phyloP scores from a whole-genome alignment of 2,329 filamentous ascomycete genomes.

The Simplicillium sp. region DNA sequence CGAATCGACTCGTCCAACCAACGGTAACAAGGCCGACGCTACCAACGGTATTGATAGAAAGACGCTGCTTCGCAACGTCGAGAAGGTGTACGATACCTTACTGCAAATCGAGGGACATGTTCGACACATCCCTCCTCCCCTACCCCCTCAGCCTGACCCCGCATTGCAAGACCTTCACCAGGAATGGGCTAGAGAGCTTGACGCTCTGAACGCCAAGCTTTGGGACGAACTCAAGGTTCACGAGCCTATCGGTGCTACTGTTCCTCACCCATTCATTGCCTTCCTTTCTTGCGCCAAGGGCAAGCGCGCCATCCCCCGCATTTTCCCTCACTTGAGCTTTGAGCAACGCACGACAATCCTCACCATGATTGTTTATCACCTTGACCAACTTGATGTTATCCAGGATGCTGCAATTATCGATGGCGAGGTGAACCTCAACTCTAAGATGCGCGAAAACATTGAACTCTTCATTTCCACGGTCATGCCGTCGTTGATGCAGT shows the following conservation, averaged over 20 bases:
- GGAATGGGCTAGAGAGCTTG: constrained; percentile 56
- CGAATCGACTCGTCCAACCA: constrained; percentile 43
- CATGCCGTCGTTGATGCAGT: constrained; percentile 81
- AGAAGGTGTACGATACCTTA: constrained; percentile 75
- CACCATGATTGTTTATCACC: constrained; percentile 89
- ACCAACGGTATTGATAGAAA: constrained; percentile 63
- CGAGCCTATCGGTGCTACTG: constrained; percentile 72
- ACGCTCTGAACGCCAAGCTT: constrained; percentile 65
- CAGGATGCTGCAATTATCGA: constrained; percentile 66
- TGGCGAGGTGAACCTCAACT: constrained; percentile 63
- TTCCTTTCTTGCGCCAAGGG: constrained; percentile 92
- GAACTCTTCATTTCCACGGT: constrained; percentile 83
- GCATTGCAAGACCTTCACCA: constrained; percentile 65
- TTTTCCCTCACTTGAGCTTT: constrained; percentile 87
- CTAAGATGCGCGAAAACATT: constrained; percentile 78
- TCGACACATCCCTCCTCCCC: constrained; percentile 59
- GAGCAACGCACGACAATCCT: constrained; percentile 91
- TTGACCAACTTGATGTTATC: constrained; percentile 87
- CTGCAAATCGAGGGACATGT: constrained; percentile 95
- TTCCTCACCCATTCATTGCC: constrained; percentile 87
- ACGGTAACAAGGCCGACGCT: constrained; percentile 30
- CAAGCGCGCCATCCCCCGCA: constrained; percentile 88
- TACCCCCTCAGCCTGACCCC: constrained; percentile 47
- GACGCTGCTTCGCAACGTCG: constrained; percentile 74
- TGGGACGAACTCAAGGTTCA: constrained; percentile 88